Percentiles rank a stretch among this genome's conserved stretches.
Conservation (phyloP, 495 filamentous ascomycete genomes). For the Xylaria nigripes region DNA sequence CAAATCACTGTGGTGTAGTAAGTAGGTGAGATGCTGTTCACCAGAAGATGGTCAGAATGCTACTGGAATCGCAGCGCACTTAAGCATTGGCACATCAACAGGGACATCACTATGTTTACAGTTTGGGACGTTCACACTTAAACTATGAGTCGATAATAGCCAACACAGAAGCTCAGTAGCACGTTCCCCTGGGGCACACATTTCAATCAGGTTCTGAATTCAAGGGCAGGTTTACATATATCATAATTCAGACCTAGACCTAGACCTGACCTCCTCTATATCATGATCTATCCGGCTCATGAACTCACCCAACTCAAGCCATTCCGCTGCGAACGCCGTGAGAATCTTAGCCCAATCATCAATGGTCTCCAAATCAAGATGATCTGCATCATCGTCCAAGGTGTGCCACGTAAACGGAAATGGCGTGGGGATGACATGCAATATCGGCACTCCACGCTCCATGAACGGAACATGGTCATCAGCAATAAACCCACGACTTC, state of each 20-base stretch:
- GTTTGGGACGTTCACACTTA: no score
- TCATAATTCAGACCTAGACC: slow-evolving; percentile 4
- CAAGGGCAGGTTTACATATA: no score
- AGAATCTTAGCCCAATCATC: slow-evolving; percentile 77
- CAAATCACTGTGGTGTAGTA: no score
- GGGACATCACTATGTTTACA: no score
- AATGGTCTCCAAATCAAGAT: slow-evolving; percentile 68
- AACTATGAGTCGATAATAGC: no score
- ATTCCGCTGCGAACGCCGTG: slow-evolving; percentile 75
- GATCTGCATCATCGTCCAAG: slow-evolving; percentile 69
- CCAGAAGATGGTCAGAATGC: no score
- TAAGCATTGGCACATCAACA: no score
- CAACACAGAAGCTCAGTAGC: no score
- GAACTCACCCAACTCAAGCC: slow-evolving; percentile 51
- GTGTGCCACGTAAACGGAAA: slow-evolving; percentile 82
- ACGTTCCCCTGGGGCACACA: no score
- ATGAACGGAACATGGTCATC: slow-evolving; percentile 90
- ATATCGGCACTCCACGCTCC: slow-evolving; percentile 63
- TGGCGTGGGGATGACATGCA: slow-evolving; percentile 73
- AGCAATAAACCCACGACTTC: slow-evolving; percentile 34
- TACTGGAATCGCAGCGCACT: no score
- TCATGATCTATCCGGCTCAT: not conserved
- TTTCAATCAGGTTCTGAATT: no score
- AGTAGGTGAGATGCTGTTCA: no score
- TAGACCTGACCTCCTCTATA: not conserved